Base-by-base conservation (phyloP, 1,139 yeast species). In the Kurtzmaniella quercitrusa region DNA sequence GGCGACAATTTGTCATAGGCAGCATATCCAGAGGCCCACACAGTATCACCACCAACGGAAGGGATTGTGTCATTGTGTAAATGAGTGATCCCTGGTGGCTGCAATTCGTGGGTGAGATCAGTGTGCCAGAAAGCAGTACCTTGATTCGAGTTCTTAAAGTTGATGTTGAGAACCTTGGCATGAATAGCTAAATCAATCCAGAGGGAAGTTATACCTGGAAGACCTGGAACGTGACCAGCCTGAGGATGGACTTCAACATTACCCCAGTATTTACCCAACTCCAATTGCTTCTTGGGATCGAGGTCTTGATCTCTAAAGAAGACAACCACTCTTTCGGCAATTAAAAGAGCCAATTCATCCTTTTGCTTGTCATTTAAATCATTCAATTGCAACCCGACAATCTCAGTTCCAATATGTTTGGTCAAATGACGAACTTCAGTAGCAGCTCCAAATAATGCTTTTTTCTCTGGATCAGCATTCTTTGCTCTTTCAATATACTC, bases 281-380 rank as follows among this genome's bases (percentile, higher is more conserved):
- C 73, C 46, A 65, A 56, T 51, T 74, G 79, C 43, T 64, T 68
- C 50, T 66, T 69, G 9, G 77, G 75, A 15, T 75, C 55, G 42
- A 74, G 56, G 46, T 76, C 73, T 54, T 75, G 79, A 49, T 73
- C 68, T 53, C 73, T 63, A 54, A 74, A 70, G 44, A 74, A 65
- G 3, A 73, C 77, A 43, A 73, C 79, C 37, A 71, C 75, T 53
- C 81, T 64, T 51, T 74, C 77, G n/a, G 80, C 77, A 48, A 75
- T 62, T 41, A 76, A 57, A 37, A 73, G 56, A 10, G 81, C 81
- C 55, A 76, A 59, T 50, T 75, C 63, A 33, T 53, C 49, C 43
- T 49, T 57, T 40, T 57, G 62, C 44, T 56, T 40, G 40, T 58
- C 60, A 46, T 41, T 52, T 49, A 59, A 55, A n/a, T 58, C 57